Evolutionary conservation across 768 basidiomycete species (phyloP).

Genomic region (Podaxis sp.): DNA sequence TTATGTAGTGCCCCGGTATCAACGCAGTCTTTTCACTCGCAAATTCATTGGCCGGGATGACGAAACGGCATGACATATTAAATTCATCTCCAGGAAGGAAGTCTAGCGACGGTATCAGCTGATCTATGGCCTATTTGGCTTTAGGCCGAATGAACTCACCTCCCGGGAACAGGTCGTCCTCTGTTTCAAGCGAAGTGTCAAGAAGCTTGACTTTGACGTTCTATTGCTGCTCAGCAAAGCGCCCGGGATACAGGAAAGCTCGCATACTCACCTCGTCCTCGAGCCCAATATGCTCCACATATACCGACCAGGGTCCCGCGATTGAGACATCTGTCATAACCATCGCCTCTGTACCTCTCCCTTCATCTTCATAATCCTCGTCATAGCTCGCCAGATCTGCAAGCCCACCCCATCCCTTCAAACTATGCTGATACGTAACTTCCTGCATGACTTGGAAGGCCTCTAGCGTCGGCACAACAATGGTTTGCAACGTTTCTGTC

Average conservation of each 20-base stretch:
- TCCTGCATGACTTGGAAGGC: constrained; percentile 57
- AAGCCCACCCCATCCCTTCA: constrained; percentile 42
- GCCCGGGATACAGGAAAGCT: background rate
- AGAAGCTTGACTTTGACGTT: constrained; percentile 47
- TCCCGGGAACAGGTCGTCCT: constrained; percentile 44
- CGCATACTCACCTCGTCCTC: constrained; percentile 43
- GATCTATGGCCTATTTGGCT: background rate
- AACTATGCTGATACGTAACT: constrained; percentile 51
- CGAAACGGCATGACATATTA: constrained; percentile 51
- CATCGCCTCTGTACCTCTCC: constrained; percentile 55
- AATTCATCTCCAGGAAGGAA: constrained; percentile 68
- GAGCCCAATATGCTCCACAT: constrained; percentile 49
- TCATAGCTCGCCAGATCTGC: constrained; percentile 58
- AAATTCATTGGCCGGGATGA: constrained; percentile 38
- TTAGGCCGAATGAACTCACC: constrained; percentile 32
- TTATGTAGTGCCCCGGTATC: constrained; percentile 57
- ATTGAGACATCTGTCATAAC: constrained; percentile 53
- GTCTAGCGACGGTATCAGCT: constrained; percentile 35
- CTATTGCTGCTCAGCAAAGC: constrained; percentile 27
- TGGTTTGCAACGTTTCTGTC: constrained; percentile 66
- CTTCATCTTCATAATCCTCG: constrained; percentile 49
- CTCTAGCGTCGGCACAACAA: constrained; percentile 64
- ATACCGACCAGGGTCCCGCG: constrained; percentile 54
- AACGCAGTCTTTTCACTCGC: constrained; percentile 33
- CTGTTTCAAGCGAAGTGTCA: constrained; percentile 51